phyloP scores from a whole-genome alignment of 176 grass and related monocot genomes.

The Ananas comosus region DNA sequence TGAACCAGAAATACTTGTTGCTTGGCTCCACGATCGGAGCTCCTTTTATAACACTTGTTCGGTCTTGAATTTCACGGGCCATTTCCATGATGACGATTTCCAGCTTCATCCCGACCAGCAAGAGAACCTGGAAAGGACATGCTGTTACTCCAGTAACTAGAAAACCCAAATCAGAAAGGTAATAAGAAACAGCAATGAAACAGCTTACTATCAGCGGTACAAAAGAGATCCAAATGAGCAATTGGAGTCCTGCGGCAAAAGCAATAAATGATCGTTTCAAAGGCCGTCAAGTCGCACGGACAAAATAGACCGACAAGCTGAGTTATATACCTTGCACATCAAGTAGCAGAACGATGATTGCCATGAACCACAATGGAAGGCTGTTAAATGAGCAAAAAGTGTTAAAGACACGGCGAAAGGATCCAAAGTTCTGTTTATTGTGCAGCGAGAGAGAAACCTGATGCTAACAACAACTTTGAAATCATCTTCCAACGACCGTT shows the following conservation, averaged over 20 bases:
- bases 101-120: constrained; percentile 62
- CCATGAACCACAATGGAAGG: constrained; percentile 50
- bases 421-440: not conserved
- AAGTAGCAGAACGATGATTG: constrained; percentile 46
- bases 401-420: constrained; percentile 4
- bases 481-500: constrained; percentile 79
- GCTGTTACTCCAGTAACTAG: not conserved
- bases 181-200: not conserved
- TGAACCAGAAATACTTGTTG: constrained; percentile 87
- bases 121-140: constrained; percentile 41
- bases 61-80: constrained; percentile 65
- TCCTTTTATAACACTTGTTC: constrained; percentile 55
- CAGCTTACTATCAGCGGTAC: constrained; percentile 43
- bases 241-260: constrained; percentile 17
- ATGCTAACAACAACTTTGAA: constrained; percentile 87
- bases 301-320: not conserved
- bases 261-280: not conserved
- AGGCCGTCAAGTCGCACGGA: not conserved
- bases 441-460: constrained; percentile 35
- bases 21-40: constrained; percentile 58
- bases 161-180: not conserved
- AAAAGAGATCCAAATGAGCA: constrained; percentile 43
- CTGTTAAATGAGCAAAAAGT: constrained; percentile 25
- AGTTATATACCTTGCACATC: constrained; percentile 23
- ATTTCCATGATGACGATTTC: constrained; percentile 88